Base-by-base conservation (phyloP, 805 yeast species). In the Saccharomycopsis sp. region DNA sequence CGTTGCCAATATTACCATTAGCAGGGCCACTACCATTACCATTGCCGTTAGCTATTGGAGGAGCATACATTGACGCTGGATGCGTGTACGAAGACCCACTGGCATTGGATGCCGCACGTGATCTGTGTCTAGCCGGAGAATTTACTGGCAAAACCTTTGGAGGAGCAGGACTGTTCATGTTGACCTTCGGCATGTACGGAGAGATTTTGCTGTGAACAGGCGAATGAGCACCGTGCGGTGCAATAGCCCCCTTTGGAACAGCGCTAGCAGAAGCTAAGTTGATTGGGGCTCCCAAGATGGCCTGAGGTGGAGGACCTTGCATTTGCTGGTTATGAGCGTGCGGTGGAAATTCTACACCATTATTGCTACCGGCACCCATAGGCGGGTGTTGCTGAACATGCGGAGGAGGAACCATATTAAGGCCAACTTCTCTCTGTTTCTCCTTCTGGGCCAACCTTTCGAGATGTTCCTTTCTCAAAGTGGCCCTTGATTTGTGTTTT, bases 391-490 rank as follows among this genome's bases (percentile, higher is more conserved):
- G 54, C 14, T 8, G 23, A 3, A 25, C 22, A 15, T n/a, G 19
- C 25, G 47, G 19, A 8, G 25, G 47, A 35, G 25, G 47, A 19
- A 8, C 22, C 19, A 44, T 44, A 17, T 12, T 12, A 3, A 44
- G 3, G 8, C 49, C 47, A 41, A 47, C 56, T 22, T 50, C 53
- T 15, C 23, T 15, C 34, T 20, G 53, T 19, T 12, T 52, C 19
- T 38, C 56, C 29, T 51, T 51, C 29, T 56, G 47, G 12, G 52
- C 57, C 20, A 42, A 42, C n/a, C 22, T 3, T 22, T 20, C 47
- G 41, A 53, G 53, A 34, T 53, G 52, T 22, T 59, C 59, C 19
- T 41, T 56, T n/a, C 52, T 54, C 52, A 59, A 52, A 52, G 56
- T 58, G 2, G 62, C 57, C 42, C 47, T 53, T 7, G 56, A 50